phyloP scores from a whole-genome alignment of 345 rosid genomes.

The Eucalyptus pumila region DNA sequence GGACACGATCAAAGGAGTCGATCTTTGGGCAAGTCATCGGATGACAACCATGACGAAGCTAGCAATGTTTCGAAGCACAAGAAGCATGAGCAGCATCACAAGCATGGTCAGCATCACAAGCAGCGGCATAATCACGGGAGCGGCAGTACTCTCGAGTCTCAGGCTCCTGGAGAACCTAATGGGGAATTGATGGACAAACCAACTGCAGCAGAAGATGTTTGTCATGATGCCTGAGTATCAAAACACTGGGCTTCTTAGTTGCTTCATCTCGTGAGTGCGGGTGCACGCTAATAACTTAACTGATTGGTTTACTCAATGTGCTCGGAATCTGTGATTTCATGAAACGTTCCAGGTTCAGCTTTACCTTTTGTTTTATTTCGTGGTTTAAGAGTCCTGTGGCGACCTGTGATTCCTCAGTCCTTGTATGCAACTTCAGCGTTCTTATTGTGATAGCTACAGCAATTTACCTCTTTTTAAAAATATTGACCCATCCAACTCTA shows the following conservation, averaged over 20 bases:
- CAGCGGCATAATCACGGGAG: neutral
- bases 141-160: neutral
- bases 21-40: constrained; percentile 22
- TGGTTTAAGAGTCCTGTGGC: neutral
- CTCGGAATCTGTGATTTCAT: neutral
- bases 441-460: neutral
- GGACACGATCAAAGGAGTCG: neutral
- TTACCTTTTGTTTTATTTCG: neutral
- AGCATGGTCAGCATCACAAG: constrained; percentile 3
- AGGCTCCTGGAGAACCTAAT: neutral
- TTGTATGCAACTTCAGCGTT: neutral
- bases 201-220: neutral
- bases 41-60: constrained; percentile 7
- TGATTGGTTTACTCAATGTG: neutral
- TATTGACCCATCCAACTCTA: neutral
- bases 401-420: neutral
- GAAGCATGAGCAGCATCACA: neutral
- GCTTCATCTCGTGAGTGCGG: neutral
- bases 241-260: neutral
- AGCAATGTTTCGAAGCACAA: constrained; percentile 6
- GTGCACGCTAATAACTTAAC: neutral
- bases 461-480: neutral
- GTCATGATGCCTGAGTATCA: neutral
- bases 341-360: neutral
- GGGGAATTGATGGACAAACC: neutral